A percentile compares a stretch with the other conserved stretches of the same genome.
These are phyloP conservation scores for Boletus rubropictus DNA, from an alignment of 768 basidiomycete species.

Conservation along the genomic window DNA sequence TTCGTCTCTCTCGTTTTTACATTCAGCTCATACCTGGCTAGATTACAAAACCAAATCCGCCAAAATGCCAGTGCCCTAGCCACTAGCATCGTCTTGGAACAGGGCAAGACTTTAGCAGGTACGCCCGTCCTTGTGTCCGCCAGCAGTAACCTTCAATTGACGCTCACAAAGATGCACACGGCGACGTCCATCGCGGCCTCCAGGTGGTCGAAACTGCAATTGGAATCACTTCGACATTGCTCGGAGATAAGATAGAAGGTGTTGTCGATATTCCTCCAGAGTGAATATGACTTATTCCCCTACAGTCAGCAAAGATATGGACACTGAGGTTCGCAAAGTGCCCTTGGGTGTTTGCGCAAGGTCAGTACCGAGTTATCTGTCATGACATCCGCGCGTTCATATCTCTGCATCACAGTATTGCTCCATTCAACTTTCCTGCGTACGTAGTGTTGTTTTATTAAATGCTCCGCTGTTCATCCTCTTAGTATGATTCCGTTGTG, in stretches of 20 bases:
- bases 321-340: constrained; percentile 77
- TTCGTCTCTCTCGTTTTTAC: neutral
- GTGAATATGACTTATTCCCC: constrained; percentile 13
- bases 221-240: constrained; percentile 75
- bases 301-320: constrained; percentile 91
- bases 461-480: neutral
- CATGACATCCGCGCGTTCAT: neutral
- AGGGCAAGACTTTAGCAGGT: constrained; percentile 92
- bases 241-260: constrained; percentile 94
- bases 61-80: constrained; percentile 84
- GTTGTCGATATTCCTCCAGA: constrained; percentile 4
- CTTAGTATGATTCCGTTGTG: constrained; percentile 91
- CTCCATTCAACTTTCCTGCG: constrained; percentile 91
- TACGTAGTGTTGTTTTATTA: constrained; percentile 31
- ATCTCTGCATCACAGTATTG: constrained; percentile 41
- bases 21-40: constrained; percentile 28
- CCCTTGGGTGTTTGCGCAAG: constrained; percentile 86
- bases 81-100: constrained; percentile 85
- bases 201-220: constrained; percentile 83
- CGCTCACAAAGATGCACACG: constrained; percentile 70
- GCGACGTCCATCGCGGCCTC: constrained; percentile 87
- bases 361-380: constrained; percentile 22
- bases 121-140: constrained; percentile 8
- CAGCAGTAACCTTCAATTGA: neutral
- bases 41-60: constrained; percentile 82